Percentiles rank a stretch among this genome's conserved stretches.
Evolutionary conservation across 225 moss, liverwort and hornwort genomes (phyloP).

Genomic region (Physcomitrellopsis africana): DNA sequence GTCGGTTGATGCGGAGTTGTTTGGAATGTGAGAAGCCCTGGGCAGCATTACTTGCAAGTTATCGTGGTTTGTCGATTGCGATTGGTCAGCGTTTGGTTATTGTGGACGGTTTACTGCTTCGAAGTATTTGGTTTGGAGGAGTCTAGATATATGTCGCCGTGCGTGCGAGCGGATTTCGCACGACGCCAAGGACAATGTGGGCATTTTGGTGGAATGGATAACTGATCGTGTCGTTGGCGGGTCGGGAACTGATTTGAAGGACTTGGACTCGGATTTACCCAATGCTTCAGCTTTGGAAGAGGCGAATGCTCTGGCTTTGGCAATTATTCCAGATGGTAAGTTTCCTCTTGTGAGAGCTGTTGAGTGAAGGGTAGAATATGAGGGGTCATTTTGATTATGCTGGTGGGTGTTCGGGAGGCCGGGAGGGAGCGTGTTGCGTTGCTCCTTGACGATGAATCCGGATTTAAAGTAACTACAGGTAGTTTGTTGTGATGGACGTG

Average conservation of each 20-base stretch:
- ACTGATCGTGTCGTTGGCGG: constrained; percentile 3
- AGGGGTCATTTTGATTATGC: background rate
- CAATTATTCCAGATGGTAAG: constrained; percentile 88
- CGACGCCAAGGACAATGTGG: too few relatives aligned
- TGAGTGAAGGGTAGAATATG: background rate
- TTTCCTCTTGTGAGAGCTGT: background rate
- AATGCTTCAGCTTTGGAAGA: constrained; percentile 84
- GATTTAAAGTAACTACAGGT: too few relatives aligned
- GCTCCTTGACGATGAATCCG: too few relatives aligned
- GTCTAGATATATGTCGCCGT: too few relatives aligned
- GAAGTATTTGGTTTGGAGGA: too few relatives aligned
- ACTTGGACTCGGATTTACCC: constrained; percentile 71
- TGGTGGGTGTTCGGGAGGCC: too few relatives aligned
- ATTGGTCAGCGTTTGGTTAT: too few relatives aligned
- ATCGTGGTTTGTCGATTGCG: too few relatives aligned
- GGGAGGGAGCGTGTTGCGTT: too few relatives aligned
- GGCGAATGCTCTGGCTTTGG: constrained; percentile 87
- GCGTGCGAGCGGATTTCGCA: background rate
- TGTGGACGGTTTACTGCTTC: too few relatives aligned
- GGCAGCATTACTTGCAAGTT: background rate
- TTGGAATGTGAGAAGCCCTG: background rate
- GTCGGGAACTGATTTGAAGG: constrained; percentile 50
- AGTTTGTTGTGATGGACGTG: too few relatives aligned
- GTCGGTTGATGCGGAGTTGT: too few relatives aligned
- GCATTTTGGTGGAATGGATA: background rate